These are phyloP conservation scores for Hemileccinum impolitum DNA, from an alignment of 768 basidiomycete species.

Conservation along the genomic window DNA sequence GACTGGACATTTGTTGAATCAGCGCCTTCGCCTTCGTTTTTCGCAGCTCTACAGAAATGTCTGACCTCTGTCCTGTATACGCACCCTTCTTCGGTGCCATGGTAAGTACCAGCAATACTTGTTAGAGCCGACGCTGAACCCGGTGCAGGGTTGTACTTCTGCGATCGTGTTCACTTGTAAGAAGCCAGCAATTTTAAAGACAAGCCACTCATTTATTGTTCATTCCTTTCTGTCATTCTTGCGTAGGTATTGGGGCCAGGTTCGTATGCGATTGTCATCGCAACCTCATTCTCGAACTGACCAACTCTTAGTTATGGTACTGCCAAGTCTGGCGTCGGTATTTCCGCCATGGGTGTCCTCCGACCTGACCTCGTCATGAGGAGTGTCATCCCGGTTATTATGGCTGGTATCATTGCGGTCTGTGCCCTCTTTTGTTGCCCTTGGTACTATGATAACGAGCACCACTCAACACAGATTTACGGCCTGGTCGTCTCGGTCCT, in stretches of 20 bases:
- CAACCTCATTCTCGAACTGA: neutral
- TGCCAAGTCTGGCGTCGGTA: slow-evolving; percentile 97
- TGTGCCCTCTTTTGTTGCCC: slow-evolving; percentile 32
- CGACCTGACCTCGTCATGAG: slow-evolving; percentile 98
- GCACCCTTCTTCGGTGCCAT: slow-evolving; percentile 98
- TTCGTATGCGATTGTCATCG: slow-evolving; percentile 31
- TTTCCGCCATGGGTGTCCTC: slow-evolving; percentile 96
- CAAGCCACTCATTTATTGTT: neutral
- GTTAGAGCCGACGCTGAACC: slow-evolving; percentile 8
- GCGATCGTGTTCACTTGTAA: slow-evolving; percentile 98
- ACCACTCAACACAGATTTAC: slow-evolving; percentile 62
- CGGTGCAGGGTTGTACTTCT: slow-evolving; percentile 81
- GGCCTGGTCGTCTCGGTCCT: slow-evolving; percentile 99
- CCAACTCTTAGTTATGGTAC: slow-evolving; percentile 81
- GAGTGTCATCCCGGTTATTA: slow-evolving; percentile 95
- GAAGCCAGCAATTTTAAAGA: slow-evolving; percentile 25
- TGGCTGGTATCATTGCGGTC: slow-evolving; percentile 99
- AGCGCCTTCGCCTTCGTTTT: slow-evolving; percentile 2
- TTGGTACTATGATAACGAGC: neutral
- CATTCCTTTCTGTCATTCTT: neutral
- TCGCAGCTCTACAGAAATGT: slow-evolving; percentile 39
- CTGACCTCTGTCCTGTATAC: slow-evolving; percentile 89
- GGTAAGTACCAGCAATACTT: slow-evolving; percentile 46
- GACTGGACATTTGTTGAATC: slow-evolving; percentile 9
- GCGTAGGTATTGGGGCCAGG: slow-evolving; percentile 84